A percentile compares a stretch with the other conserved stretches of the same genome.
Evolutionary conservation across 75 land plant genomes (phyloP).

Genomic region (Cupressus sempervirens): DNA sequence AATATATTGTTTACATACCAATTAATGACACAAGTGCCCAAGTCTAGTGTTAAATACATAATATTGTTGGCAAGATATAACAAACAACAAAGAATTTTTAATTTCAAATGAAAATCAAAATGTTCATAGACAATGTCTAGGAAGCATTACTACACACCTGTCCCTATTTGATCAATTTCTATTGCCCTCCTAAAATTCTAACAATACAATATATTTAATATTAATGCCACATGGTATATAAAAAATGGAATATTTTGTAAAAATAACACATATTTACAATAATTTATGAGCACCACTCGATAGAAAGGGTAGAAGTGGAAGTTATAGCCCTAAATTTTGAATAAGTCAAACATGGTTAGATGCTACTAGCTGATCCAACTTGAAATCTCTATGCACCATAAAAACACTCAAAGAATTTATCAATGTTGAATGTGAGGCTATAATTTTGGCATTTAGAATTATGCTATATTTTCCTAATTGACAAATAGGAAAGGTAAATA

Average conservation of each 20-base stretch:
- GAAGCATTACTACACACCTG: not conserved
- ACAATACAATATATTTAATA: not conserved
- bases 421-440: slow-evolving; percentile 51
- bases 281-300: slow-evolving; percentile 42
- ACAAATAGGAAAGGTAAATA: not conserved
- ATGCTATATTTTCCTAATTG: not conserved
- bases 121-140: not conserved
- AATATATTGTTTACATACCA: not conserved
- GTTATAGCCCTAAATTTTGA: slow-evolving; percentile 81
- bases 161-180: not conserved
- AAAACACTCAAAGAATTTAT: slow-evolving; percentile 95
- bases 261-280: slow-evolving; percentile 35
- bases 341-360: slow-evolving; percentile 74
- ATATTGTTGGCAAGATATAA: not conserved
- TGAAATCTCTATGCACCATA: slow-evolving; percentile 70
- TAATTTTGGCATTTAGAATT: slow-evolving; percentile 2
- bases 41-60: not conserved
- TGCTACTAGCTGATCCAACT: slow-evolving; percentile 38
- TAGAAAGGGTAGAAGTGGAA: slow-evolving; percentile 72
- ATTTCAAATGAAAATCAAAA: not conserved
- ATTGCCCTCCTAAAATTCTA: not conserved
- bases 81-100: not conserved
- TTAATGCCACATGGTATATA: not conserved
- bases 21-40: not conserved
- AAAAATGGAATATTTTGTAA: too few species aligned